A percentile compares a stretch with the other conserved stretches of the same genome.
These are phyloP conservation scores for Colletotrichum melonis DNA, from an alignment of 2,329 filamentous ascomycete genomes.

Conservation along the genomic window DNA sequence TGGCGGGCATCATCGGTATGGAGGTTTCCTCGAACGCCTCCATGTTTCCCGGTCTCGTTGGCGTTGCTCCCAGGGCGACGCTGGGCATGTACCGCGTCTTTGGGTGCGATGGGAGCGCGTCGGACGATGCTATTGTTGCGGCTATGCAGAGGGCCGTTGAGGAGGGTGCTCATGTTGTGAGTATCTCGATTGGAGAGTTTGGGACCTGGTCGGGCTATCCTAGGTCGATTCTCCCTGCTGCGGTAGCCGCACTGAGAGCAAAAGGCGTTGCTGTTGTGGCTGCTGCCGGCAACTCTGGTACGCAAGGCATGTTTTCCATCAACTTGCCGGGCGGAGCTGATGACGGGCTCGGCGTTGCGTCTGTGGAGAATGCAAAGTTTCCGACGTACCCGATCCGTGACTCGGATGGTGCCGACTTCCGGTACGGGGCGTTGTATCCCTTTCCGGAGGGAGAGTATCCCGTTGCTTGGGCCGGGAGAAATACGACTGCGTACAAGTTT, in stretches of 20 bases:
- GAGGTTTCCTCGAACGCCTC: conserved; percentile 7
- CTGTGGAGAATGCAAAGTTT: conserved; percentile 57
- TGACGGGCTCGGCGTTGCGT: conserved; percentile 59
- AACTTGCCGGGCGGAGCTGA: conserved; percentile 60
- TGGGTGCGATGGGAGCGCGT: conserved; percentile 33
- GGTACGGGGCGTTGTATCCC: conserved; percentile 27
- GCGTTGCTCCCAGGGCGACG: conserved; percentile 41
- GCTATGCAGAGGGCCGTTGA: conserved; percentile 40
- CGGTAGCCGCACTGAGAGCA: conserved; percentile 61
- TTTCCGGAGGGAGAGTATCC: conserved; percentile 23
- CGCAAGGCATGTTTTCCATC: conserved; percentile 59
- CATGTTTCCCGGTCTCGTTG: conserved; percentile 32
- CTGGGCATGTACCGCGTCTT: conserved; percentile 40
- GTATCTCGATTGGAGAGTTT: conserved; percentile 40
- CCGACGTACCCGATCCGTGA: conserved; percentile 17
- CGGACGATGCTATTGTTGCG: conserved; percentile 40
- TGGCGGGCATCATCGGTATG: conserved; percentile 38
- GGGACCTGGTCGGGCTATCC: conserved; percentile 22
- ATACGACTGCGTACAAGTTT: background rate
- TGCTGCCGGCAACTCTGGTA: conserved; percentile 62
- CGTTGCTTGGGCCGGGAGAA: conserved; percentile 4
- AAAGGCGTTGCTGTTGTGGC: conserved; percentile 63
- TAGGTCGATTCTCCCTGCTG: conserved; percentile 45
- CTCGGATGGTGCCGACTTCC: conserved; percentile 12
- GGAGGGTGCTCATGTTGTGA: conserved; percentile 44